A percentile compares a stretch with the other conserved stretches of the same genome.
phyloP scores from a whole-genome alignment of 345 rosid genomes.

The Populus nigra region DNA sequence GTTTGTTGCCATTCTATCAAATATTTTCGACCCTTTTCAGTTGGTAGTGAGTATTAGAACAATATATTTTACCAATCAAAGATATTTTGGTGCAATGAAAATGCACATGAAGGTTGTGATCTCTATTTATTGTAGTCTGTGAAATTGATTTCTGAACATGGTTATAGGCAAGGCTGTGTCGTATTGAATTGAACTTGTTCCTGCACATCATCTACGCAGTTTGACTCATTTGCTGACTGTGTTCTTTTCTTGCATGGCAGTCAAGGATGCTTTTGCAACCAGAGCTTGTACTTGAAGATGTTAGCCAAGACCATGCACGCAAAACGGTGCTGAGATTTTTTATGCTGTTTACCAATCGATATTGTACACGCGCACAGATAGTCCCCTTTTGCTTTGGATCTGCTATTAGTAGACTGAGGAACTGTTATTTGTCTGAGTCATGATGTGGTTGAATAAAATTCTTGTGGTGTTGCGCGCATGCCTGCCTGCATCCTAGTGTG shows the following conservation, averaged over 20 bases:
- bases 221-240: constrained; percentile 6
- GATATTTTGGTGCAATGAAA: neutral
- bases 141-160: neutral
- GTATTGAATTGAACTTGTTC: neutral
- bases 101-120: neutral
- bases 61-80: neutral
- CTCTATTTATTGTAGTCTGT: neutral
- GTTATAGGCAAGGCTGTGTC: neutral
- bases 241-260: constrained; percentile 36
- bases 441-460: neutral
- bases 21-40: neutral
- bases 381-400: too few species aligned
- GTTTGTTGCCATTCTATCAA: constrained; percentile 29
- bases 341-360: neutral
- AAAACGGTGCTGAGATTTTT: constrained; percentile 54
- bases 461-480: too few species aligned
- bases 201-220: neutral
- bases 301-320: constrained; percentile 91
- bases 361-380: too few species aligned
- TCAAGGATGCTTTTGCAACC: constrained; percentile 85
- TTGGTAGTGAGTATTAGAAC: neutral
- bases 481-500: neutral
- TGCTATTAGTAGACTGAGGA: too few species aligned
- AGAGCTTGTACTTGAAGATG: constrained; percentile 86
- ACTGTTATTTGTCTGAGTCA: too few species aligned